phyloP scores from a whole-genome alignment of 1,284 basidiomycete genomes.

The Sutorius eximius region DNA sequence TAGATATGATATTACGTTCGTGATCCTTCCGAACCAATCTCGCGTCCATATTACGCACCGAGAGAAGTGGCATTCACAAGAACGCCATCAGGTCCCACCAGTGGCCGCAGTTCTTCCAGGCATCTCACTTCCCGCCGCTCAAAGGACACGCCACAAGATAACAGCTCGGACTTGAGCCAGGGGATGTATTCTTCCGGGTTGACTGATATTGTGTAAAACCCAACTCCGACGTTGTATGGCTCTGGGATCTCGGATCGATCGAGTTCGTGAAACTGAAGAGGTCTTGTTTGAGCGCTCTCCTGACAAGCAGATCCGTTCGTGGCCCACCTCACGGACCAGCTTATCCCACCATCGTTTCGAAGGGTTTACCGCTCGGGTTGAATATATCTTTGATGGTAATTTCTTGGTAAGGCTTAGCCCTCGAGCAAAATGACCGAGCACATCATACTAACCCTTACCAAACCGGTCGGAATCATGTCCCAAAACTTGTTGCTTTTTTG shows the following conservation, averaged over 20 bases:
- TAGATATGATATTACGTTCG: conserved; percentile 17
- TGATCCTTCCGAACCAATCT: background rate
- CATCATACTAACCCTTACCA: conserved; percentile 40
- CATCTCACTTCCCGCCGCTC: conserved; percentile 34
- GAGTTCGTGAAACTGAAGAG: conserved; percentile 41
- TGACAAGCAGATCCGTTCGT: background rate
- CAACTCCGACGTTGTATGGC: conserved; percentile 39
- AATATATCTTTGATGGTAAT: conserved; percentile 46
- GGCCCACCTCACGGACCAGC: conserved; percentile 49
- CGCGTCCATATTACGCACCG: conserved; percentile 33
- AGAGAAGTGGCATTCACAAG: conserved; percentile 52
- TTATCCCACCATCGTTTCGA: conserved; percentile 51
- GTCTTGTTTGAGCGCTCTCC: background rate
- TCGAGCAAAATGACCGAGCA: conserved; percentile 13
- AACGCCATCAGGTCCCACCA: conserved; percentile 38
- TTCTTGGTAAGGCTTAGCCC: conserved; percentile 34
- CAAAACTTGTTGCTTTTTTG: conserved; percentile 46
- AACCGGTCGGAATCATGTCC: conserved; percentile 48
- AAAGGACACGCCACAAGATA: conserved; percentile 34
- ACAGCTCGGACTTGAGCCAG: conserved; percentile 47
- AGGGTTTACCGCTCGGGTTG: conserved; percentile 28
- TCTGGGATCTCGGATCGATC: conserved; percentile 37
- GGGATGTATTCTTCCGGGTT: conserved; percentile 50
- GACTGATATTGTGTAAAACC: conserved; percentile 48
- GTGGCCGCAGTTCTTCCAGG: conserved; percentile 42